phyloP scores from a whole-genome alignment of 192 early-diverging fungal genomes.

The Linnemannia hyalina region DNA sequence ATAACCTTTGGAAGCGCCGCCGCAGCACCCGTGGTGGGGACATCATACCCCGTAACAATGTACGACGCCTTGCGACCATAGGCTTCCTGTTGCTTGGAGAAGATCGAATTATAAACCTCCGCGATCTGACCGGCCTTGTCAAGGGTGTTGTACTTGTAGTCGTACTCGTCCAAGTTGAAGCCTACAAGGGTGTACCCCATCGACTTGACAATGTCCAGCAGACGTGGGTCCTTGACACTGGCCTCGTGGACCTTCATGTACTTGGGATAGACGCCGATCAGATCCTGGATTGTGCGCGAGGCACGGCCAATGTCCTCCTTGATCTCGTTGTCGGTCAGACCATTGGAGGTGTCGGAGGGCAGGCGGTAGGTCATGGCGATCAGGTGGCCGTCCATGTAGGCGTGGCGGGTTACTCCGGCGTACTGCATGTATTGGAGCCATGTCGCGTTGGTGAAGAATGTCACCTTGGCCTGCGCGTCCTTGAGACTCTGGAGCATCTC shows the following conservation, averaged over 20 bases:
- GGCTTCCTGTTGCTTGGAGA: conserved; percentile 61
- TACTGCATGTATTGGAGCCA: conserved; percentile 69
- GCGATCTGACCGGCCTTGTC: conserved; percentile 50
- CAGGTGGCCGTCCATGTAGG: conserved; percentile 65
- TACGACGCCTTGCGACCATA: conserved; percentile 64
- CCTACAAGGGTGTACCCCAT: conserved; percentile 61
- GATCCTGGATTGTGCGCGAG: conserved; percentile 61
- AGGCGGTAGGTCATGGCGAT: conserved; percentile 70
- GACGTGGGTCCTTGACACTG: conserved; percentile 55
- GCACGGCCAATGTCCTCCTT: conserved; percentile 57
- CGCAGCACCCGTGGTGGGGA: conserved; percentile 62
- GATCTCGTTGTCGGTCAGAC: conserved; percentile 56
- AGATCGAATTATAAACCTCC: conserved; percentile 57
- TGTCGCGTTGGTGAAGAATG: conserved; percentile 66
- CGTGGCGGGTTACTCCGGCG: conserved; percentile 63
- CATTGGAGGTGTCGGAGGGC: conserved; percentile 56
- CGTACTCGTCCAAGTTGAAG: conserved; percentile 64
- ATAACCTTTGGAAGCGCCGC: conserved; percentile 60
- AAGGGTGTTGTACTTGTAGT: conserved; percentile 62
- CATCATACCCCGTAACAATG: conserved; percentile 64
- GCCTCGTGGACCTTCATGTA: conserved; percentile 64
- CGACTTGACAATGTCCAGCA: conserved; percentile 52
- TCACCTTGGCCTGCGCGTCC: conserved; percentile 58
- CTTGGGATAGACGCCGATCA: conserved; percentile 65
- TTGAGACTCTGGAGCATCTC: conserved; percentile 64